Conservation (phyloP, 257 asterid species). For the Penstemon eatonii region DNA sequence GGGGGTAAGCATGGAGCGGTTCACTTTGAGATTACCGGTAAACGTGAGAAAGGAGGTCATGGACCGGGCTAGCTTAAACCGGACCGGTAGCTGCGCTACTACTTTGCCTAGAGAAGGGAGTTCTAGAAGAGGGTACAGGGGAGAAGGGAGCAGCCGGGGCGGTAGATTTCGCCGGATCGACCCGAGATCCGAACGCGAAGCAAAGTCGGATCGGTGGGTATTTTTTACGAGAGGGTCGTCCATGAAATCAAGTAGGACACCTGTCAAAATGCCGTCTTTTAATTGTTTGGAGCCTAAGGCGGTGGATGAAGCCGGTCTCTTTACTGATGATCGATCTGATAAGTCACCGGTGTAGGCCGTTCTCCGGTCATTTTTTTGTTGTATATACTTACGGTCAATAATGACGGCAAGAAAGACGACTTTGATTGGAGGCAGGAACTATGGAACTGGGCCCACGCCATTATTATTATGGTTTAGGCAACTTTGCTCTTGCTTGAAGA, state of each 20-base stretch:
- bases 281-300: constrained; percentile 14
- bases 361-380: too few species aligned
- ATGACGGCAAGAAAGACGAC: too few species aligned
- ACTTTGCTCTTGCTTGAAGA: too few species aligned
- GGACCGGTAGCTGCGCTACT: constrained; percentile 49
- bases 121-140: constrained; percentile 50
- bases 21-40: constrained; percentile 64
- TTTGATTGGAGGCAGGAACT: background rate
- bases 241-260: background rate
- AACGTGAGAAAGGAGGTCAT: constrained; percentile 69
- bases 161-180: constrained; percentile 28
- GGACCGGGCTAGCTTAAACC: constrained; percentile 58
- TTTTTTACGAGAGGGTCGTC: constrained; percentile 5
- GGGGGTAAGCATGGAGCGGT: constrained; percentile 67
- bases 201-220: background rate
- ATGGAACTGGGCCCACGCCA: constrained; percentile 7
- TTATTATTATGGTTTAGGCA: too few species aligned
- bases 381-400: too few species aligned
- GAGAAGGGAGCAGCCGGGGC: constrained; percentile 57
- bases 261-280: constrained; percentile 4
- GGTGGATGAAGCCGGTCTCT: constrained; percentile 4
- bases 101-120: constrained; percentile 50
- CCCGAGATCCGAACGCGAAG: background rate
- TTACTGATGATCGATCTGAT: background rate
- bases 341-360: background rate